Base-by-base conservation (phyloP, 2,329 filamentous ascomycete species). In the Pseudogymnoascus sp. region DNA sequence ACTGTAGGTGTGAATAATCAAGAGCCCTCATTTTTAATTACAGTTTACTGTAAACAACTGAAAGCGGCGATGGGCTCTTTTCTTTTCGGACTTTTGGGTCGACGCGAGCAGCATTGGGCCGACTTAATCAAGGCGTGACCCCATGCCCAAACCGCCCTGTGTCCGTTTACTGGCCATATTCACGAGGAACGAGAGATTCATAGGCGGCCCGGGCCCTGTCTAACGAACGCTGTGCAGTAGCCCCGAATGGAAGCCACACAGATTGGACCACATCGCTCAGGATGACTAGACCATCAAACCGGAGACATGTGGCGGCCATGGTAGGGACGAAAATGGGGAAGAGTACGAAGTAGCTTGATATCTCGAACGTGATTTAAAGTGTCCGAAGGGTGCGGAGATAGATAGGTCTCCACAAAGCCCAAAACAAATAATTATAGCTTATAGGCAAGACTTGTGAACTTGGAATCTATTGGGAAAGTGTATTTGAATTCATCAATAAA, bases 181-280 rank as follows among this genome's bases (percentile, higher is more conserved):
- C 51, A 36, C 51, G 34, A 57, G 51, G 51, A 57, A 57, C 51
- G 51, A 57, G 51, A 57, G 51, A 57, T 57, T 57, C 51, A 57
- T 57, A 57, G 28, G 51, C 28, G 28, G 51, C 28, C 51, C 51
- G 51, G 51, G 51, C 51, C 51, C 51, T 36, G 51, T 57, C 51
- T 57, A 57, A 57, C 51, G 51, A 57, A 34, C 28, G 3, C 51
- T 57, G 51, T 57, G 51, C 51, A 57, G 51, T 57, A 57, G 51
- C 28, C 51, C 14, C 51, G 28, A 57, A 57, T 57, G 28, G 51
- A 57, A 34, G 51, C 51, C 51, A 57, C 51, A 57, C 51, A 57
- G 34, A 57, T 57, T 57, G 51, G 51, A 57, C 51, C 51, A 57
- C 51, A 57, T 57, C 28, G 51, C 51, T 57, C 28, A 57, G 51